These are phyloP conservation scores for Phlyctochytrium arcticum DNA, from an alignment of 192 early-diverging fungal species.

Conservation along the genomic window DNA sequence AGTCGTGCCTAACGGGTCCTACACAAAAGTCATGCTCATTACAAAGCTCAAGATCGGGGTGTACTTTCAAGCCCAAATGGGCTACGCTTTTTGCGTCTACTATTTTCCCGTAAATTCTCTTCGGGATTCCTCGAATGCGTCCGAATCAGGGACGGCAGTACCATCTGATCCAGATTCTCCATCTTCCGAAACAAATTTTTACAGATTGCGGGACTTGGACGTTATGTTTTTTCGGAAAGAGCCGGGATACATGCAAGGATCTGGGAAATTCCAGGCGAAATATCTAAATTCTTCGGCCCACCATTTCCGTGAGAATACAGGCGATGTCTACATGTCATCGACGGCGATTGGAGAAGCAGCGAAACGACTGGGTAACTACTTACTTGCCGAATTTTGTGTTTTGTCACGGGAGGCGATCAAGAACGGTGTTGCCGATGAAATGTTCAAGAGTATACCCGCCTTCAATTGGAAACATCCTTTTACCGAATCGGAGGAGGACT, in stretches of 20 bases:
- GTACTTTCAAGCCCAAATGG: not conserved
- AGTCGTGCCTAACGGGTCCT: too few relatives aligned
- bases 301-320: not conserved
- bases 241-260: slow-evolving; percentile 14
- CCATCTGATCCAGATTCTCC: not conserved
- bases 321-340: slow-evolving; percentile 15
- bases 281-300: slow-evolving; percentile 7
- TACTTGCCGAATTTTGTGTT: slow-evolving; percentile 12
- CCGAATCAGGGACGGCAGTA: too few relatives aligned
- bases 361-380: slow-evolving; percentile 17
- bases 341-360: slow-evolving; percentile 16
- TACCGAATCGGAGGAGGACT: slow-evolving; percentile 6
- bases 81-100: not conserved
- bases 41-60: not conserved
- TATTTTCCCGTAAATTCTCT: not conserved
- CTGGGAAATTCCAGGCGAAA: not conserved
- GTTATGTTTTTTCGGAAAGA: slow-evolving; percentile 14
- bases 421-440: slow-evolving; percentile 10
- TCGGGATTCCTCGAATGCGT: too few relatives aligned
- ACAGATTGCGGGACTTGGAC: slow-evolving; percentile 16
- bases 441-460: slow-evolving; percentile 3
- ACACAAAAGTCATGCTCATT: too few relatives aligned
- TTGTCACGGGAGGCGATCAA: slow-evolving; percentile 6
- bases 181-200: slow-evolving; percentile 1
- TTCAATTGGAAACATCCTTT: slow-evolving; percentile 21